These are phyloP conservation scores for Solanum sitiens DNA, from an alignment of 257 asterid species.

Conservation along the genomic window DNA sequence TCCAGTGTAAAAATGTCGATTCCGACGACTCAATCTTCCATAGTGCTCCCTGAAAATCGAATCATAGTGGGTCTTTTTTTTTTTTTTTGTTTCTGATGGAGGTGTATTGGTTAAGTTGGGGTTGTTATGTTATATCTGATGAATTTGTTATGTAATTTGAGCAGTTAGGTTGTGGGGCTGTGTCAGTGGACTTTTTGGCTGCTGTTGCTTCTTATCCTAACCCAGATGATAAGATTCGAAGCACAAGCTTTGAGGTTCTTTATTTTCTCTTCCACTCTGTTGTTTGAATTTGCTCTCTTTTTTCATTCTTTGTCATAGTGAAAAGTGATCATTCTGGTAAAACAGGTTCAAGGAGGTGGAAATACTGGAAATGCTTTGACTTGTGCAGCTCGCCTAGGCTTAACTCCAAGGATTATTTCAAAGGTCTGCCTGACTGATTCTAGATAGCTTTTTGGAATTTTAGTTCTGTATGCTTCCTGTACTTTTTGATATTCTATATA, in stretches of 20 bases:
- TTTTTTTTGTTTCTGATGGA: neutral
- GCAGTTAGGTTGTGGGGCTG: slow-evolving; percentile 79
- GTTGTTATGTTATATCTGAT: neutral
- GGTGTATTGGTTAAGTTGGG: neutral
- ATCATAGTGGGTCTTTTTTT: slow-evolving; percentile 32
- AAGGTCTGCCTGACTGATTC: slow-evolving; percentile 35
- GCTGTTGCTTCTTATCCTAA: slow-evolving; percentile 83
- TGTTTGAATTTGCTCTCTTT: neutral
- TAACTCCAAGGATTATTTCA: slow-evolving; percentile 69
- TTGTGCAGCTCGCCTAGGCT: slow-evolving; percentile 84
- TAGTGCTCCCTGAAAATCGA: slow-evolving; percentile 35
- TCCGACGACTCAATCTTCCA: slow-evolving; percentile 12
- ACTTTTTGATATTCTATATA: neutral
- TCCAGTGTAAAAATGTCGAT: slow-evolving; percentile 41
- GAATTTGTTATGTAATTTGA: slow-evolving; percentile 1
- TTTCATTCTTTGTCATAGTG: neutral
- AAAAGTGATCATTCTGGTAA: neutral
- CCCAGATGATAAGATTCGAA: slow-evolving; percentile 86
- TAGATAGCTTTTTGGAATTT: neutral
- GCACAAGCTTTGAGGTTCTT: slow-evolving; percentile 67
- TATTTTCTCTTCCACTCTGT: neutral
- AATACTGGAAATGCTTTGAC: slow-evolving; percentile 90
- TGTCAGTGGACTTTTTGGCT: slow-evolving; percentile 59
- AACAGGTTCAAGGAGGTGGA: slow-evolving; percentile 88
- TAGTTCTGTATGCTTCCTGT: neutral